Conservation (phyloP, 176 grass and related monocot species). For the Ensete glaucum region DNA sequence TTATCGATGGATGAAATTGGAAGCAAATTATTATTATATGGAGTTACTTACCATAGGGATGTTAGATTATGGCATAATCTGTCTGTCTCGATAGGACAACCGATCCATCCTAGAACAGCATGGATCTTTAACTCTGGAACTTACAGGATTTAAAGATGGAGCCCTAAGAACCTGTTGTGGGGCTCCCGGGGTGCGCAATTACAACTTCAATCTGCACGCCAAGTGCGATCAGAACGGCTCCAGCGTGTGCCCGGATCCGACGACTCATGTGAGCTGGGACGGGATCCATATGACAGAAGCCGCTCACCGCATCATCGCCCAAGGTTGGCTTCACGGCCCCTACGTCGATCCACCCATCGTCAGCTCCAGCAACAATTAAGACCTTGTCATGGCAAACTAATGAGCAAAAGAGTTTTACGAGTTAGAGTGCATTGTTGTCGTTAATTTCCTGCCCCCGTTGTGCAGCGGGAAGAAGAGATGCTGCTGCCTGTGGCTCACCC, state of each 20-base stretch:
- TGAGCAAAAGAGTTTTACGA: too few relatives aligned
- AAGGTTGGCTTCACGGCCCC: constrained; percentile 64
- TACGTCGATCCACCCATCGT: constrained; percentile 48
- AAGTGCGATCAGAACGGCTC: constrained; percentile 65
- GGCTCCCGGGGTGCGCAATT: constrained; percentile 33
- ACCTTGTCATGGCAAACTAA: background rate
- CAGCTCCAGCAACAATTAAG: background rate
- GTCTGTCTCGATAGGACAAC: too few relatives aligned
- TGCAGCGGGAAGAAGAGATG: too few relatives aligned
- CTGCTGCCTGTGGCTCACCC: too few relatives aligned
- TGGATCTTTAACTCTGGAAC: background rate
- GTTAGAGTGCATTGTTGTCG: too few relatives aligned
- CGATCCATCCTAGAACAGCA: too few relatives aligned
- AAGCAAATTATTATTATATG: too few relatives aligned
- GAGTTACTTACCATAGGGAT: too few relatives aligned
- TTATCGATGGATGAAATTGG: too few relatives aligned
- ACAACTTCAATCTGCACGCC: constrained; percentile 80
- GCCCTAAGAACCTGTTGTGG: constrained; percentile 64
- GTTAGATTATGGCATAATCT: too few relatives aligned
- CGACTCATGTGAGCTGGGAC: constrained; percentile 84
- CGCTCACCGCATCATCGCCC: constrained; percentile 59
- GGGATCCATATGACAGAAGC: constrained; percentile 84
- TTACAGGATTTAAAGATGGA: background rate
- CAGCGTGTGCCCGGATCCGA: constrained; percentile 42
- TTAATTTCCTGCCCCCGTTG: too few relatives aligned